A percentile compares a stretch with the other conserved stretches of the same genome.
phyloP scores from a whole-genome alignment of 257 asterid species.

The Solanum pimpinellifolium region DNA sequence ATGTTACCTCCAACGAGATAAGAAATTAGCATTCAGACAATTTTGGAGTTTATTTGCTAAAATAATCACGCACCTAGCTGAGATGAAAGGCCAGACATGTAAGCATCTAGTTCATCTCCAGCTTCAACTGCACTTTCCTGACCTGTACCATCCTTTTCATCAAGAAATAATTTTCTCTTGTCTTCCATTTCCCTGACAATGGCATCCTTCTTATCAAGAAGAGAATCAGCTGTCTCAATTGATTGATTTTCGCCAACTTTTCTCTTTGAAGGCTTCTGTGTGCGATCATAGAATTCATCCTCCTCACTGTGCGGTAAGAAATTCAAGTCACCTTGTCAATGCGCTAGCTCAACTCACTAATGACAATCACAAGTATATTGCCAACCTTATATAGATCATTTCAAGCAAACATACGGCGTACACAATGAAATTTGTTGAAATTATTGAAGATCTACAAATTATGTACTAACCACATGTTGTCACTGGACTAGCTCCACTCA shows the following conservation, averaged over 20 bases:
- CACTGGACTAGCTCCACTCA: neutral
- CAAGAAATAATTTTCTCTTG: conserved; percentile 39
- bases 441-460: neutral
- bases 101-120: conserved; percentile 95
- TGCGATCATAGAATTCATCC: conserved; percentile 89
- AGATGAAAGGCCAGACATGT: conserved; percentile 87
- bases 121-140: conserved; percentile 16
- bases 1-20: neutral
- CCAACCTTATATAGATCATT: neutral
- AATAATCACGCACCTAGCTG: conserved; percentile 55
- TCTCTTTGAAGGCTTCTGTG: conserved; percentile 49
- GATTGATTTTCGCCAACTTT: conserved; percentile 62
- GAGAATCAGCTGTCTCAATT: conserved; percentile 90
- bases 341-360: neutral
- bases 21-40: neutral
- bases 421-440: neutral
- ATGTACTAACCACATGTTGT: conserved; percentile 26
- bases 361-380: neutral
- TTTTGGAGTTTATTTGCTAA: neutral
- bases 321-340: neutral
- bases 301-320: conserved; percentile 53
- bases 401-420: neutral
- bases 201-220: conserved; percentile 82
- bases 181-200: conserved; percentile 56
- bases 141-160: conserved; percentile 15